Evolutionary conservation across 768 basidiomycete species (phyloP), one percentile per base, ranked within the genome.

Genomic region (Lactifluus rugatus): DNA sequence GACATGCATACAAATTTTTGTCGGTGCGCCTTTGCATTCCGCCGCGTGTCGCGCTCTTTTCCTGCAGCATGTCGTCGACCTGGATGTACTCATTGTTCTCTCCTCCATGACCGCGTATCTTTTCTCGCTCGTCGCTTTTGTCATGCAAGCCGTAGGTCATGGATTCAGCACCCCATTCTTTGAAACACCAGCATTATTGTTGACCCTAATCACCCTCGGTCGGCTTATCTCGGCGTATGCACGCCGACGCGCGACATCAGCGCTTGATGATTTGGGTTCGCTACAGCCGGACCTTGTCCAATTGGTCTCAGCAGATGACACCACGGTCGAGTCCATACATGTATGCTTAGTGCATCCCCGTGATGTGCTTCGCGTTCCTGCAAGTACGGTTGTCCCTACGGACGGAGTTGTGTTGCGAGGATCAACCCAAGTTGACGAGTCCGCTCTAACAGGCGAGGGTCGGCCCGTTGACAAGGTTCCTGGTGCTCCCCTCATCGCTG

Each of bases 391-490:
- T 21, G 67, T 76, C 52, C 71, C 73, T 34, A 75, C 75, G 0
- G 76, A 77, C 57, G 76, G 76, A 16, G 52, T 67, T 21, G 66
- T 77, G 41, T 36, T 69, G 34, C 54, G 61, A 23, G 75, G 76
- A 14, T 54, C 62, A 5, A 73, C 71, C 51, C 68, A 70, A 34
- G 69, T 74, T 7, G 76, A 77, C 62, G 76, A 77, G 63, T 73
- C 75, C 2, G 71, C 71, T 62, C 66, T 76, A 57, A 77, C 75
- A 0, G 76, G 76, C 17, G 76, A 77, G 66, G 69, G 72, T n/a
- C 57, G 64, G 32, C 71, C 74, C 26, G 69, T 76, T 5, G 62
- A 66, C 58, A 76, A 77, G 65, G 52, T 48, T 17, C 44, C 53
- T 1, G 75, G 73, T 14, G 67, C 60, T 26, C 49, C 54, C 5